Evolutionary conservation across 1,284 basidiomycete genomes (phyloP).

Genomic region (Thecaphora frezii): DNA sequence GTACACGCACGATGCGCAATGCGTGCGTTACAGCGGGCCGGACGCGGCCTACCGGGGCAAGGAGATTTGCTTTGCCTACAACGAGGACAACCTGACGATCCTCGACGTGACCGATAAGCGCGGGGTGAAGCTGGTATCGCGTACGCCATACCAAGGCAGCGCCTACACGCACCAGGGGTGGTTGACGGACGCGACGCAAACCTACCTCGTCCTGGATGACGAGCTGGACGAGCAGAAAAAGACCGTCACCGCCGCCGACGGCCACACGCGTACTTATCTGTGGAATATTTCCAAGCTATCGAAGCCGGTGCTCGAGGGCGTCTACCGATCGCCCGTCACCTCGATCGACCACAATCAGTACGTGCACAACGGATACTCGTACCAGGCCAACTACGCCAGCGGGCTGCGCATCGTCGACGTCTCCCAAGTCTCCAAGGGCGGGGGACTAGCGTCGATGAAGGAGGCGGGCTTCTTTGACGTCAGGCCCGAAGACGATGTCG

Average conservation of each 20-base stretch:
- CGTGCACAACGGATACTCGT: conserved; percentile 1
- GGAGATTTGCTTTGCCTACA: conserved; percentile 3
- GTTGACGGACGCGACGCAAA: conserved; percentile 1
- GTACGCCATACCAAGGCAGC: conserved; percentile 2
- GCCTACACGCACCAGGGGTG: conserved; percentile 6
- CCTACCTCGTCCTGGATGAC: conserved; percentile 3
- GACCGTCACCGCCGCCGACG: conserved; percentile 1
- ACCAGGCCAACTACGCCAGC: conserved; percentile 4
- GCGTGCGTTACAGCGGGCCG: conserved; percentile 2
- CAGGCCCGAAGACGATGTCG: conserved; percentile 4
- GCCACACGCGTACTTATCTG: conserved; percentile 2
- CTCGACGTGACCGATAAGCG: conserved; percentile 1
- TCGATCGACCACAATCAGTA: conserved; percentile 7
- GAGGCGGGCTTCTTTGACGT: conserved; percentile 7
- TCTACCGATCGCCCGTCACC: conserved; percentile 6
- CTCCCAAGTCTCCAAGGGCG: not conserved
- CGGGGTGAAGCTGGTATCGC: not conserved
- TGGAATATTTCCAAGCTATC: conserved; percentile 2
- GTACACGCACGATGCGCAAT: conserved; percentile 5
- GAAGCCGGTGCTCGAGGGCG: conserved; percentile 3
- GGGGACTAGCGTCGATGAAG: conserved; percentile 4
- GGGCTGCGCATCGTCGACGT: conserved; percentile 3
- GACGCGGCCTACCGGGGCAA: conserved; percentile 3
- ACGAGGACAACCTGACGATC: conserved; percentile 6
- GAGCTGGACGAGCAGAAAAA: conserved; percentile 4